Evolutionary conservation across 164 flowering plant species (phyloP).

Genomic region (Liquidambar formosana): DNA sequence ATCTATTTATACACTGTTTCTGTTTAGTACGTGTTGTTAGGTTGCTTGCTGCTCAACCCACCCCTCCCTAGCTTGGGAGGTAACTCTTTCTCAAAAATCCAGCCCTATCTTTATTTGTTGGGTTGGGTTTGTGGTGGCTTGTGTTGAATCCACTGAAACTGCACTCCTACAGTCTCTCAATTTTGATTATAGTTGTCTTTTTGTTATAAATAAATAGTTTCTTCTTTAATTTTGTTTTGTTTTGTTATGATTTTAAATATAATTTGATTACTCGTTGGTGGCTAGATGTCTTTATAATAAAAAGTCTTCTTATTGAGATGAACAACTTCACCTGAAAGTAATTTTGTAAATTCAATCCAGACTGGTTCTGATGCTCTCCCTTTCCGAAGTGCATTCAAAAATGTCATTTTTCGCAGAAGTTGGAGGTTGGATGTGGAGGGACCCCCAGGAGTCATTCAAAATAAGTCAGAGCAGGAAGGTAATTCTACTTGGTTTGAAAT

Average conservation of each 20-base stretch:
- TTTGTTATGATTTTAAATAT: background rate
- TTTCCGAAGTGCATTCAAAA: slow-evolving; percentile 81
- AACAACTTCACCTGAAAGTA: slow-evolving; percentile 6
- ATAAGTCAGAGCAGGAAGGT: slow-evolving; percentile 51
- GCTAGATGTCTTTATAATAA: background rate
- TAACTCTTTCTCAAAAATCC: too few species aligned
- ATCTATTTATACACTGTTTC: too few species aligned
- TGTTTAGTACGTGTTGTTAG: too few species aligned
- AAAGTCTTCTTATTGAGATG: background rate
- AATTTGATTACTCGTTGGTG: background rate
- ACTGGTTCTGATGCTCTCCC: slow-evolving; percentile 75
- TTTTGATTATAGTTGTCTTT: too few species aligned
- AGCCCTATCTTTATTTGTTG: too few species aligned
- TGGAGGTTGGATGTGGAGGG: slow-evolving; percentile 37
- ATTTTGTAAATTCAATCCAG: slow-evolving; percentile 39
- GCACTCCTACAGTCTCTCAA: too few species aligned
- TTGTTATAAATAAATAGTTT: background rate
- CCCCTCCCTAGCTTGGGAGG: too few species aligned
- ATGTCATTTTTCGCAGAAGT: slow-evolving; percentile 72
- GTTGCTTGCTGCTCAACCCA: too few species aligned
- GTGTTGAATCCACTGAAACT: too few species aligned
- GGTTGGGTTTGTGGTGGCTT: too few species aligned
- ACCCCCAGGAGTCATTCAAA: slow-evolving; percentile 35
- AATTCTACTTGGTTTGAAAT: slow-evolving; percentile 10
- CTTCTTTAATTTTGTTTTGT: background rate